These are phyloP conservation scores for Dactylellina parvicollis DNA, from an alignment of 2,329 filamentous ascomycete genomes.

Conservation along the genomic window DNA sequence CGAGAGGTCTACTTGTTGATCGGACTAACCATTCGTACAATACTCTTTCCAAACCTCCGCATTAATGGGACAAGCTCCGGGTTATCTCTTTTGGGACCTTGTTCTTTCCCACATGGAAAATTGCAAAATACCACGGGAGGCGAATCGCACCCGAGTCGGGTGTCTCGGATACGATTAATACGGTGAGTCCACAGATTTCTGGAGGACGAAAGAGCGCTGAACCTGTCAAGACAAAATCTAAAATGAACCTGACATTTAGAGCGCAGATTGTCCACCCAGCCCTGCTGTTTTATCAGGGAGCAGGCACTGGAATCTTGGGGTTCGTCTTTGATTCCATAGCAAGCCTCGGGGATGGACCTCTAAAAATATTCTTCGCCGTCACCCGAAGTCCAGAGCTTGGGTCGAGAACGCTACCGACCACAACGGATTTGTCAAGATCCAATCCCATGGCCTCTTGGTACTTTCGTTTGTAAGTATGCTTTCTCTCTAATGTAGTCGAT, in stretches of 20 bases:
- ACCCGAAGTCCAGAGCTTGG: conserved; percentile 8
- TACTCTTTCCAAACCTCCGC: no score
- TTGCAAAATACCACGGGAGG: neutral
- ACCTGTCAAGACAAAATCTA: neutral
- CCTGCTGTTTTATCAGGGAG: conserved; percentile 35
- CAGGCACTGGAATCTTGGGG: conserved; percentile 26
- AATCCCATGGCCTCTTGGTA: conserved; percentile 49
- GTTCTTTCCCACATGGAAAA: neutral
- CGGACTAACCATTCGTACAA: no score
- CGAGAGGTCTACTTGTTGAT: no score
- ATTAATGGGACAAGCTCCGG: no score
- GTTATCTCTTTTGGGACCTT: no score
- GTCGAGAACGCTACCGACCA: conserved; percentile 3
- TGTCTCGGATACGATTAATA: conserved; percentile 12
- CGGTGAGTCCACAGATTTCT: conserved; percentile 46
- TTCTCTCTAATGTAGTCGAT: conserved; percentile 44
- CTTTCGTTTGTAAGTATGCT: conserved; percentile 54
- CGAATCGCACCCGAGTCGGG: neutral
- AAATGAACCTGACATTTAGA: neutral
- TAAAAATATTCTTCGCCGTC: conserved; percentile 16
- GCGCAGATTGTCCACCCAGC: neutral
- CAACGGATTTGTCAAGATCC: conserved; percentile 37
- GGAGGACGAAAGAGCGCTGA: neutral
- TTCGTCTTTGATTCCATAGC: conserved; percentile 15
- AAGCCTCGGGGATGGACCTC: conserved; percentile 14